Evolutionary conservation across 129 eudicot genomes (phyloP), one percentile per base, ranked within the genome.

Genomic region (Tagetes patula): DNA sequence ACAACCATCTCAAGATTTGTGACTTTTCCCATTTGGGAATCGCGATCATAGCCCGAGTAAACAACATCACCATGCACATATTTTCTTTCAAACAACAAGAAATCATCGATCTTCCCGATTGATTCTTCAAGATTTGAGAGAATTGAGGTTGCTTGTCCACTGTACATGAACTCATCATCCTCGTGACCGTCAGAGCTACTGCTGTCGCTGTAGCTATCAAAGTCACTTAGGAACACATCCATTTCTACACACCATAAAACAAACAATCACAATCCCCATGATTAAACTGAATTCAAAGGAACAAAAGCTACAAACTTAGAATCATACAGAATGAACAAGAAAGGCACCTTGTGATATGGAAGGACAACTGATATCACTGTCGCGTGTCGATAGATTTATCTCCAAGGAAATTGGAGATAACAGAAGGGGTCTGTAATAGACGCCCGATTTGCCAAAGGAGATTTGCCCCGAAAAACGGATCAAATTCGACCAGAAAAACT

Each of bases 151-250:
- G 99, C 99, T 56, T 88, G 96, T 27, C 97, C 96, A 48, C 94
- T 77, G 65, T 86, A 91, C 39, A 86, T 66, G 77, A 81, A 79
- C 59, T 87, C 95, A 6, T 84, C 80, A 60, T 88, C 97, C 77
- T 90, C 96, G 77, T 85, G 90, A 74, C 85, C 89, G 5, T 85
- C 96, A 27, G 83, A 85, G 80, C 87, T 81, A 72, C 96, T 86
- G 83, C 97, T 91, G 68, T 90, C 97, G 47, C 97, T 95, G 85
- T 67, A 80, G 84, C 89, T 86, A 78, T 95, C 97, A 31, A 82
- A 85, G 72, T 88, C 96, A 49, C 97, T 87, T 14, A 86, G 62
- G 75, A 83, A 72, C 50, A 81, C 71, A 49, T 88, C 99, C 97
- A 90, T 90, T 61, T 38, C 83, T 69, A 34, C 32, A 78, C 74